phyloP scores from a whole-genome alignment of 2,329 filamentous ascomycete genomes.

The Magnaporthales sp. region DNA sequence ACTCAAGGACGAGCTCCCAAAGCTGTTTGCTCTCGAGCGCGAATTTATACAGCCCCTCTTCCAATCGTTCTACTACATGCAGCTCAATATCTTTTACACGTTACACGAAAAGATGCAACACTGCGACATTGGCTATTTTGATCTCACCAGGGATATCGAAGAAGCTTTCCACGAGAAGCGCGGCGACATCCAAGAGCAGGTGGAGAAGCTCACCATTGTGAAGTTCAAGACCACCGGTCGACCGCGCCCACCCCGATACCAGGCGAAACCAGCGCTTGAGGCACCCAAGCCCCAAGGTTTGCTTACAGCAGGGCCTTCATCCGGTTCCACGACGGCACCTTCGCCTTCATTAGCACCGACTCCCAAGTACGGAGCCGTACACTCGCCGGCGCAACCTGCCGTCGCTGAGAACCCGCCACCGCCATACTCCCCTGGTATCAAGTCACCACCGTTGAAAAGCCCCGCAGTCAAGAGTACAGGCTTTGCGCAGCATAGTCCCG shows the following conservation, averaged over 20 bases:
- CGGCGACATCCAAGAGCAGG: slow-evolving; percentile 74
- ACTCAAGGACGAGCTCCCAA: slow-evolving; percentile 89
- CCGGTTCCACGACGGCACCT: slow-evolving; percentile 10
- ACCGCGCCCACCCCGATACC: slow-evolving; percentile 50
- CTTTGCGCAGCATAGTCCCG: slow-evolving; percentile 16
- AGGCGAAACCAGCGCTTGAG: slow-evolving; percentile 44
- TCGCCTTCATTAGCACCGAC: background rate
- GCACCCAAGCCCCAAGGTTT: slow-evolving; percentile 38
- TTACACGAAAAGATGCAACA: slow-evolving; percentile 96
- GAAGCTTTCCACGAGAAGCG: slow-evolving; percentile 86
- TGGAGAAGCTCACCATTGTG: slow-evolving; percentile 77
- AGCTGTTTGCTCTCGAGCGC: slow-evolving; percentile 79
- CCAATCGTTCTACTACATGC: slow-evolving; percentile 99
- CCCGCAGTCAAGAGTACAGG: background rate
- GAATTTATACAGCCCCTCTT: slow-evolving; percentile 97
- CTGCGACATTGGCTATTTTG: slow-evolving; percentile 96
- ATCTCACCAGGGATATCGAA: slow-evolving; percentile 82
- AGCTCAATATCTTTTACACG: slow-evolving; percentile 98
- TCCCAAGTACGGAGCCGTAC: background rate
- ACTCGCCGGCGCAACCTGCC: slow-evolving; percentile 23
- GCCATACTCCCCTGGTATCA: slow-evolving; percentile 51
- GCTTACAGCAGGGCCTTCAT: slow-evolving; percentile 39
- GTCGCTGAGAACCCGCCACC: slow-evolving; percentile 53
- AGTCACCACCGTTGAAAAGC: slow-evolving; percentile 20
- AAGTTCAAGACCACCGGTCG: slow-evolving; percentile 86